These are phyloP conservation scores for Naganishia onofrii DNA, from an alignment of 768 basidiomycete genomes.

Conservation along the genomic window DNA sequence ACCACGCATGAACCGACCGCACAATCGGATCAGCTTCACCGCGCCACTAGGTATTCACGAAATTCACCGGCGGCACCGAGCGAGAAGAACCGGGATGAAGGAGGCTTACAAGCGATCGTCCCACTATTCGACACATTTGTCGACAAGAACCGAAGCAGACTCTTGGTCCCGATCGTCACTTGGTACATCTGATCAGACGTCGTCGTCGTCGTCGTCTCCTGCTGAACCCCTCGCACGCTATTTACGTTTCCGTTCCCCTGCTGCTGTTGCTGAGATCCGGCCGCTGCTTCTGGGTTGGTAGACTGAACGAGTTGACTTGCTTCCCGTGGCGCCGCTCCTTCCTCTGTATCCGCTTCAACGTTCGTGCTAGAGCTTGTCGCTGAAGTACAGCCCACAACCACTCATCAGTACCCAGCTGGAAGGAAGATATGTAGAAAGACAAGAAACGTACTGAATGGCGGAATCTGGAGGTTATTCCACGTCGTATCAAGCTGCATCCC, in stretches of 20 bases:
- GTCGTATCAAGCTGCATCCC: slow-evolving; percentile 42
- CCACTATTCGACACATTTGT: slow-evolving; percentile 34
- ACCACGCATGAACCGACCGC: no score
- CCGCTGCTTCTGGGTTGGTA: neutral
- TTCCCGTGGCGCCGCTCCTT: neutral
- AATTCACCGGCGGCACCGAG: no score
- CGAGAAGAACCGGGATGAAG: neutral
- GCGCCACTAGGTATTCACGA: no score
- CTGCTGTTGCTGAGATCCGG: neutral
- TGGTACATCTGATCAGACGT: slow-evolving; percentile 42
- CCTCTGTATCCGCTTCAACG: neutral
- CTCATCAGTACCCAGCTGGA: neutral
- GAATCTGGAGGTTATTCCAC: slow-evolving; percentile 44
- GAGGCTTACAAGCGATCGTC: slow-evolving; percentile 31
- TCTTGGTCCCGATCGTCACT: slow-evolving; percentile 43
- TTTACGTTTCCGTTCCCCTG: slow-evolving; percentile 28
- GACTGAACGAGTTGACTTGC: slow-evolving; percentile 7
- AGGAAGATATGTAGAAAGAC: neutral
- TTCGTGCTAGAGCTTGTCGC: neutral
- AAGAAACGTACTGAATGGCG: slow-evolving; percentile 38
- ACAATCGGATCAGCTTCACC: neutral
- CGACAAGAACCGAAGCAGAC: slow-evolving; percentile 47
- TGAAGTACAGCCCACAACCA: neutral
- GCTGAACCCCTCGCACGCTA: no score
- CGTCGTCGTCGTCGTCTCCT: no score